phyloP scores from a whole-genome alignment of 2,329 filamentous ascomycete species.

The Penicillium sp. region DNA sequence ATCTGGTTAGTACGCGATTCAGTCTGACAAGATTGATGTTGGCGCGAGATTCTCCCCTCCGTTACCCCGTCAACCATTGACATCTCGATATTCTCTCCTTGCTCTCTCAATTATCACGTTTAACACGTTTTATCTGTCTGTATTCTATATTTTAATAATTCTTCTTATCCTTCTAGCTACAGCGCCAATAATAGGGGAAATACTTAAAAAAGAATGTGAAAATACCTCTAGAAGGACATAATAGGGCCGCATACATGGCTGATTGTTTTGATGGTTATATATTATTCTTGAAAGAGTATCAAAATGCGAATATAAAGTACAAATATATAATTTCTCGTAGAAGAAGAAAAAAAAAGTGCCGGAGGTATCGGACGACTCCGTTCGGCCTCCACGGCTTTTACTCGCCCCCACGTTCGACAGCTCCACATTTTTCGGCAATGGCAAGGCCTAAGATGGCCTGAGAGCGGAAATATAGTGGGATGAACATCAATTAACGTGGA shows the following conservation, averaged over 20 bases:
- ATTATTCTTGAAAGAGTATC: background rate
- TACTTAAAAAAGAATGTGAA: too few species aligned
- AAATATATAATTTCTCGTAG: background rate
- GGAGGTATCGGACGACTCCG: background rate
- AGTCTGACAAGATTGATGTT: background rate
- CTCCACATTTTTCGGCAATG: background rate
- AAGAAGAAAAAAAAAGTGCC: background rate
- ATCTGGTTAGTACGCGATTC: background rate
- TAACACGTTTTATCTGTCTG: too few species aligned
- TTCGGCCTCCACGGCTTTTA: background rate
- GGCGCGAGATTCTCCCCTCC: background rate
- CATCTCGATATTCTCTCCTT: background rate
- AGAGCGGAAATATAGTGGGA: background rate
- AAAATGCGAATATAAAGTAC: too few species aligned
- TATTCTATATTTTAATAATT: too few species aligned
- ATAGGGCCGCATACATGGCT: too few species aligned
- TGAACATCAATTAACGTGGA: background rate
- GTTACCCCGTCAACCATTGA: conserved; percentile 5
- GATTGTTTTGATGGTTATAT: too few species aligned
- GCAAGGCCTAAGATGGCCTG: background rate
- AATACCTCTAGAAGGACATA: too few species aligned
- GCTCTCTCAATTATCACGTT: background rate
- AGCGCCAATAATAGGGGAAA: too few species aligned
- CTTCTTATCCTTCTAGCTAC: too few species aligned
- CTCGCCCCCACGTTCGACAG: conserved; percentile 1